Conservation (phyloP, 495 filamentous ascomycete species). For the Astrothelium macrocarpum region DNA sequence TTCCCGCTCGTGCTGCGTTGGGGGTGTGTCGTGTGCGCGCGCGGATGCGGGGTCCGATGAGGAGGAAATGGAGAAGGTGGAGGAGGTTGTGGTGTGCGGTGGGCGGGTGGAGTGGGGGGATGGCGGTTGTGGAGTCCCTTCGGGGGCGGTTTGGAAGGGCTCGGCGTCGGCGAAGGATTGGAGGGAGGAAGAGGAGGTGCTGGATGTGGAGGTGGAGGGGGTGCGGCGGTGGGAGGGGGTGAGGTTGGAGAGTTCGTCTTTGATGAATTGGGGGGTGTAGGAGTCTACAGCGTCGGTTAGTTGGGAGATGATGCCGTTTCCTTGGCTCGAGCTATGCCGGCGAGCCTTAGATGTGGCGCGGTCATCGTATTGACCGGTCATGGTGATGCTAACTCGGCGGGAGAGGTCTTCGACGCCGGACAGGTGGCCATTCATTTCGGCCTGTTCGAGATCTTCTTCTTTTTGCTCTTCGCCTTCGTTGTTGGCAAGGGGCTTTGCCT, state of each 20-base stretch:
- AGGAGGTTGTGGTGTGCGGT: conserved; percentile 20
- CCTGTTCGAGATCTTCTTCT: conserved; percentile 8
- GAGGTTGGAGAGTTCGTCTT: background rate
- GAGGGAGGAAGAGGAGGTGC: conserved; percentile 10
- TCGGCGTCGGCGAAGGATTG: conserved; percentile 32
- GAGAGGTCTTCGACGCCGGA: background rate
- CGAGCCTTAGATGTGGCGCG: background rate
- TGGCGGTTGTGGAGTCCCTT: background rate
- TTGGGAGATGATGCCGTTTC: conserved; percentile 16
- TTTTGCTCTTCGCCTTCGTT: conserved; percentile 16
- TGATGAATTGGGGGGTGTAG: background rate
- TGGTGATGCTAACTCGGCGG: background rate
- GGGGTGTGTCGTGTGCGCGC: conserved; percentile 26
- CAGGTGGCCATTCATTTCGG: conserved; percentile 3
- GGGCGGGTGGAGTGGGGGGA: background rate
- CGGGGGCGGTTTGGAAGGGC: conserved; percentile 22
- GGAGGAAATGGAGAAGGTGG: conserved; percentile 25
- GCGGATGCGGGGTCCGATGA: conserved; percentile 28
- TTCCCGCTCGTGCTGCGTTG: conserved; percentile 54
- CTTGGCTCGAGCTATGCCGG: background rate
- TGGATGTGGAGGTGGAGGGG: background rate
- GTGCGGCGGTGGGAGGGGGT: background rate
- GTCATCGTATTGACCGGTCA: conserved; percentile 2
- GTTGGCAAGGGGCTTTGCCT: conserved; percentile 4
- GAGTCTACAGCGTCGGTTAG: conserved; percentile 8